A percentile compares a stretch with the other conserved stretches of the same genome.
phyloP scores from a whole-genome alignment of 257 asterid genomes.

The Eucommia ulmoides region DNA sequence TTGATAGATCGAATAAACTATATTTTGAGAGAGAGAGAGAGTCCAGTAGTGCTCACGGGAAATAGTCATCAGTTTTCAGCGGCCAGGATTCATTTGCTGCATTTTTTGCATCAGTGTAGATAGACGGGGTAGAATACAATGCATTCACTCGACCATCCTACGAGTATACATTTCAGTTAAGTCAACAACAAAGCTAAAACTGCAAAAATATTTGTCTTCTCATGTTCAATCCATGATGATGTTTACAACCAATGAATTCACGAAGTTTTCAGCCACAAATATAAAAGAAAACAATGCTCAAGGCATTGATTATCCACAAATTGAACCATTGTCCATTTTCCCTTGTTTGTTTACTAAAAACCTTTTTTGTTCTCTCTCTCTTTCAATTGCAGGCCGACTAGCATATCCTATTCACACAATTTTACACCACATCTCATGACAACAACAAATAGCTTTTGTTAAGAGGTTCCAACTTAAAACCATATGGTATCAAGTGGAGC shows the following conservation, averaged over 20 bases:
- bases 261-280: background rate
- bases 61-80: conserved; percentile 68
- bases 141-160: conserved; percentile 90
- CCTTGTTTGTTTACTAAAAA: too few species aligned
- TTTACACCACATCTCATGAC: too few species aligned
- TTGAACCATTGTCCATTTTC: too few species aligned
- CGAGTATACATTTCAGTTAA: too few species aligned
- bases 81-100: conserved; percentile 61
- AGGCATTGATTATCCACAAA: too few species aligned
- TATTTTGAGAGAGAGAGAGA: conserved; percentile 4
- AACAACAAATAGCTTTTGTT: too few species aligned
- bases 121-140: conserved; percentile 78
- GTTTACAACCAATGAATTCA: background rate
- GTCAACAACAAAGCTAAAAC: background rate
- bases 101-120: conserved; percentile 68
- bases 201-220: background rate
- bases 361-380: too few species aligned
- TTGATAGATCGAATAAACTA: background rate
- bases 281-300: background rate
- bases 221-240: background rate
- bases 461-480: too few species aligned
- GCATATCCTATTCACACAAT: too few species aligned
- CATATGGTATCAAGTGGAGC: too few species aligned
- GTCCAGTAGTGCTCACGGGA: conserved; percentile 49
- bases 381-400: too few species aligned